Evolutionary conservation across 2,329 filamentous ascomycete genomes (phyloP).

Genomic region (Sarocladium kiliense): DNA sequence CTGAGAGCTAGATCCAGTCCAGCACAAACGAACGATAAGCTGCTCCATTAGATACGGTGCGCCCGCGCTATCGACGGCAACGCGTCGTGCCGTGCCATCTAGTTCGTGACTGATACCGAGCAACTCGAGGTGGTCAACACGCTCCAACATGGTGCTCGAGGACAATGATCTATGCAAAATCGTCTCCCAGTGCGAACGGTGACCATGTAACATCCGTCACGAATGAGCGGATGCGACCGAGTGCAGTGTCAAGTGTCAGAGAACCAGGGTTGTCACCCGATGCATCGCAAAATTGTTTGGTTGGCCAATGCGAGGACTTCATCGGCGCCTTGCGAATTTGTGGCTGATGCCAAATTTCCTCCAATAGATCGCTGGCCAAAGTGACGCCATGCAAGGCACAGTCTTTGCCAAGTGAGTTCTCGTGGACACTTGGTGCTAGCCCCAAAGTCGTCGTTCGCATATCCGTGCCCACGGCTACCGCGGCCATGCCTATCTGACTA

Average conservation of each 20-base stretch:
- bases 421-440: not conserved
- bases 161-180: too few relatives aligned
- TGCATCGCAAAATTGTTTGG: not conserved
- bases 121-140: too few relatives aligned
- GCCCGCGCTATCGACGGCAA: conserved; percentile 1
- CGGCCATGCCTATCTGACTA: too few relatives aligned
- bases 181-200: too few relatives aligned
- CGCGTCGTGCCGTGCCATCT: conserved; percentile 1
- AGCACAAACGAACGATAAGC: not conserved
- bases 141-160: too few relatives aligned
- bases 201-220: too few relatives aligned
- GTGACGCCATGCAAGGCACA: not conserved
- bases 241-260: too few relatives aligned
- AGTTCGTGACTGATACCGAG: not conserved
- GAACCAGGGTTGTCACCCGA: not conserved
- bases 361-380: not conserved
- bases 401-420: not conserved
- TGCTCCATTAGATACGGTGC: not conserved
- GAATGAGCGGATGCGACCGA: too few relatives aligned
- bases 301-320: not conserved
- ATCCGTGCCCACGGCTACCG: too few relatives aligned
- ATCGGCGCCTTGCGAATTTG: not conserved
- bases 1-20: not conserved
- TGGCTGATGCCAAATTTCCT: not conserved
- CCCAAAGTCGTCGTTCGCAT: not conserved